These are phyloP conservation scores for Hemisphaericaspora nanyangensis DNA, from an alignment of 805 yeast genomes.

Conservation along the genomic window DNA sequence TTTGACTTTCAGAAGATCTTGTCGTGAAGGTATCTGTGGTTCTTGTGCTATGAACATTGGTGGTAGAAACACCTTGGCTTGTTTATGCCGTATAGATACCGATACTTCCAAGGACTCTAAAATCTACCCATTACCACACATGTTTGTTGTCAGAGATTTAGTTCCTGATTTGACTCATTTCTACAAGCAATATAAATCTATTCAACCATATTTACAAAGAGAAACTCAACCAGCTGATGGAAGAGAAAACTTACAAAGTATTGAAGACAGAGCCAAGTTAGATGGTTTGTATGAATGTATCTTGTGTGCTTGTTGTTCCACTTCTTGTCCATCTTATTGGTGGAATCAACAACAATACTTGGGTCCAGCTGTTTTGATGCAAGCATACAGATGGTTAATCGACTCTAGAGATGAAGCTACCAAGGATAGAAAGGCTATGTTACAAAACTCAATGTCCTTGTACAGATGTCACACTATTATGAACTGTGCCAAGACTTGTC, in stretches of 20 bases:
- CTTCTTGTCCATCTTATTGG: conserved; percentile 99
- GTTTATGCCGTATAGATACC: conserved; percentile 89
- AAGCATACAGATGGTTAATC: conserved; percentile 97
- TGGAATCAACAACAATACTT: conserved; percentile 99
- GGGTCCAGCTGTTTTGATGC: conserved; percentile 99
- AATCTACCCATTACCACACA: conserved; percentile 96
- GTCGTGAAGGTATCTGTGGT: conserved; percentile 99
- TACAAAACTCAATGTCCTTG: conserved; percentile 94
- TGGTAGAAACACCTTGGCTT: conserved; percentile 95
- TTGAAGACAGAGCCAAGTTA: conserved; percentile 90
- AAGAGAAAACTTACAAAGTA: conserved; percentile 84
- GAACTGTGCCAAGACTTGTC: conserved; percentile 98
- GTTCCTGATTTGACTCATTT: conserved; percentile 97
- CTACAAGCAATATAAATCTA: conserved; percentile 97
- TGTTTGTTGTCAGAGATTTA: conserved; percentile 94
- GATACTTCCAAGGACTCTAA: conserved; percentile 71
- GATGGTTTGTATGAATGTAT: conserved; percentile 98
- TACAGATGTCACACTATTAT: conserved; percentile 99
- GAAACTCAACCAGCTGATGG: conserved; percentile 79
- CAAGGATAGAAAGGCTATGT: conserved; percentile 73
- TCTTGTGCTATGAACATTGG: conserved; percentile 99
- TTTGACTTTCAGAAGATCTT: conserved; percentile 93
- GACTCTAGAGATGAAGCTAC: conserved; percentile 96
- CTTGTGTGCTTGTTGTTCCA: conserved; percentile 97
- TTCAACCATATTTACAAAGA: conserved; percentile 94